Evolutionary conservation across 495 filamentous ascomycete genomes (phyloP).

Genomic region (Lichenothelia convexa): DNA sequence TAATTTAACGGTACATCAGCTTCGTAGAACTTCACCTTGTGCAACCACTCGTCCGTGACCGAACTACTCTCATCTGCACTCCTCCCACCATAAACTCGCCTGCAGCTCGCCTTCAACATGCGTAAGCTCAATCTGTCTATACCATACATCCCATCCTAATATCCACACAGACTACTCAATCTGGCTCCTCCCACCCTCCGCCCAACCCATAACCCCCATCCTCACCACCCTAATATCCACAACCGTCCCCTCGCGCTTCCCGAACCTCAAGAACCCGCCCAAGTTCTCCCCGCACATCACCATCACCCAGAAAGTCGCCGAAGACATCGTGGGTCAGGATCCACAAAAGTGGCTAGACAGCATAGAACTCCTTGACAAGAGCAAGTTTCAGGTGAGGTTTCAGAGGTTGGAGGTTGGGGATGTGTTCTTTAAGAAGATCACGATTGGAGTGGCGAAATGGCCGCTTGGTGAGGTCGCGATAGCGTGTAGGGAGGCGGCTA

Average conservation of each 20-base stretch:
- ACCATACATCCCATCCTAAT: background rate
- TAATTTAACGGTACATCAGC: too few species aligned
- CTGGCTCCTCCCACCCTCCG: conserved; percentile 18
- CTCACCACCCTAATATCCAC: conserved; percentile 10
- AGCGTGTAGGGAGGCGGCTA: conserved; percentile 2
- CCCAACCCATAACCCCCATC: conserved; percentile 9
- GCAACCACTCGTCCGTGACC: too few species aligned
- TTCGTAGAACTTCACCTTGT: too few species aligned
- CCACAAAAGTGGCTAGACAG: conserved; percentile 16
- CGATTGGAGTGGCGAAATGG: conserved; percentile 12
- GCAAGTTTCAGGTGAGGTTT: conserved; percentile 11
- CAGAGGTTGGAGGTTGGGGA: conserved; percentile 7
- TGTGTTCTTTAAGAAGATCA: conserved; percentile 15
- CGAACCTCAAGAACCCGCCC: conserved; percentile 4
- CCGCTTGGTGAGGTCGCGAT: conserved; percentile 7
- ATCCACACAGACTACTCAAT: conserved; percentile 14
- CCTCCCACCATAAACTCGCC: too few species aligned
- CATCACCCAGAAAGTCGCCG: conserved; percentile 14
- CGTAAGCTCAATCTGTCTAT: too few species aligned
- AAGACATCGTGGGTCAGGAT: conserved; percentile 4
- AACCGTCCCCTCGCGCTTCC: conserved; percentile 7
- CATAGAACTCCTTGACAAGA: conserved; percentile 5
- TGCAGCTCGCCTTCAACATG: too few species aligned
- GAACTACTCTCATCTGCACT: too few species aligned
- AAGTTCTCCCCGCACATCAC: conserved; percentile 20